Conservation (phyloP, 192 early-diverging fungal genomes). For the Gonapodya prolifera region DNA sequence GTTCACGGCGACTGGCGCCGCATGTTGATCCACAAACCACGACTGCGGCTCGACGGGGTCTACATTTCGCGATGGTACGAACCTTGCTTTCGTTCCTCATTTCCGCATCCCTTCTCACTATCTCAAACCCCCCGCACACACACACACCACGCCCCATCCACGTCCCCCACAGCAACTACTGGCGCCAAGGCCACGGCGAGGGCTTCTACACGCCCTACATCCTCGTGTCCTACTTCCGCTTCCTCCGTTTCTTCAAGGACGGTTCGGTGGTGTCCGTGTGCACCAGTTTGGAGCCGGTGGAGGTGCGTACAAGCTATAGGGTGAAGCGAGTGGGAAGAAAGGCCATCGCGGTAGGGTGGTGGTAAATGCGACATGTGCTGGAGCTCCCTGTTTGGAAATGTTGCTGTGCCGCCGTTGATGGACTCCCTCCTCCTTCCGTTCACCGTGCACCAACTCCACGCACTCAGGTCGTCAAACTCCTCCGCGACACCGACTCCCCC, state of each 20-base stretch:
- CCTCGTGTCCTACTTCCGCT: constrained; percentile 29
- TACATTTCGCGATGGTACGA: constrained; percentile 22
- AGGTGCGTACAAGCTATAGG: too few species aligned
- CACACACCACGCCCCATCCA: background rate
- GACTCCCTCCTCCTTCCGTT: background rate
- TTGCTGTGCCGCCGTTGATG: background rate
- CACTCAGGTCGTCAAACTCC: constrained; percentile 5
- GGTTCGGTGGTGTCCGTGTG: constrained; percentile 17
- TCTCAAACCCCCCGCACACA: background rate
- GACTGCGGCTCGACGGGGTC: constrained; percentile 26
- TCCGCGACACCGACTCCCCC: background rate
- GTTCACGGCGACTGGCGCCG: constrained; percentile 13
- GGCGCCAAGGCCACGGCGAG: constrained; percentile 15
- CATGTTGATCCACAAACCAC: constrained; percentile 28
- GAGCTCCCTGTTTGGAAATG: background rate
- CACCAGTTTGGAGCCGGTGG: constrained; percentile 16
- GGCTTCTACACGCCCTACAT: constrained; percentile 19
- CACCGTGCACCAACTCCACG: background rate
- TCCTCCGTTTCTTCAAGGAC: constrained; percentile 25
- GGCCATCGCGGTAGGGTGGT: background rate
- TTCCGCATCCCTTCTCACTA: background rate
- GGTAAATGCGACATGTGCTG: background rate
- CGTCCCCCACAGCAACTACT: constrained; percentile 11
- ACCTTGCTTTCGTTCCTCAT: background rate
- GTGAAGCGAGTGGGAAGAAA: background rate